These are phyloP conservation scores for Colletotrichum incanum DNA, from an alignment of 2,329 filamentous ascomycete genomes.

Conservation along the genomic window DNA sequence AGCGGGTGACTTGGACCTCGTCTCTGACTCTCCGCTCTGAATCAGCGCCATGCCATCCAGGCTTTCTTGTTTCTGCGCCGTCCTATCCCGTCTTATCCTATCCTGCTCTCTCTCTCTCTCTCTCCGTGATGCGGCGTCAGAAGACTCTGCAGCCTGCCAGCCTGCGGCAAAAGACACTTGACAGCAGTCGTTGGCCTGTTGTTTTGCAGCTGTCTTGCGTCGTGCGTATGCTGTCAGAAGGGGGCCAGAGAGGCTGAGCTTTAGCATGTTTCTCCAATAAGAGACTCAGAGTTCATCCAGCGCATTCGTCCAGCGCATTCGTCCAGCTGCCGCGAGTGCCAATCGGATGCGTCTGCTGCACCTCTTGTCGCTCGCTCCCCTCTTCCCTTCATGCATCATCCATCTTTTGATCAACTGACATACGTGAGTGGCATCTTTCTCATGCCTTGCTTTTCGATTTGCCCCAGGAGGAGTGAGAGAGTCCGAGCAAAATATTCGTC, in stretches of 20 bases:
- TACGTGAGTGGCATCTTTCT: neutral
- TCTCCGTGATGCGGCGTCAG: slow-evolving; percentile 16
- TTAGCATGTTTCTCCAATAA: neutral
- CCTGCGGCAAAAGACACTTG: neutral
- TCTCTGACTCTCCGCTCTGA: neutral
- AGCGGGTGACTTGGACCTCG: slow-evolving; percentile 21
- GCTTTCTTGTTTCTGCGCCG: slow-evolving; percentile 13
- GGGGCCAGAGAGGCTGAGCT: neutral
- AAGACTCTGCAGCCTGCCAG: neutral
- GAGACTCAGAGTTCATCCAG: neutral
- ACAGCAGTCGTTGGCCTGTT: slow-evolving; percentile 17
- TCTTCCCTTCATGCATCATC: neutral
- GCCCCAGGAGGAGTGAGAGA: too few relatives aligned
- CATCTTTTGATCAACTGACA: neutral
- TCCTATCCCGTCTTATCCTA: neutral
- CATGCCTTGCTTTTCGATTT: neutral
- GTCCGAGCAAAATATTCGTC: slow-evolving; percentile 9
- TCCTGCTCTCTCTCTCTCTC: neutral
- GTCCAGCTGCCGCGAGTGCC: neutral
- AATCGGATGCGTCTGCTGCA: neutral
- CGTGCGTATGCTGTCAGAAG: slow-evolving; percentile 1
- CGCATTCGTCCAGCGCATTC: neutral
- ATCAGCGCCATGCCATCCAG: slow-evolving; percentile 13
- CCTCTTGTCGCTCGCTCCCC: slow-evolving; percentile 18
- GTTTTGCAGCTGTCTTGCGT: slow-evolving; percentile 4